Evolutionary conservation across 352 stramenopile genomes (phyloP), one percentile per base, ranked within the genome.

Genomic region (Globisporangium orthogonon): DNA sequence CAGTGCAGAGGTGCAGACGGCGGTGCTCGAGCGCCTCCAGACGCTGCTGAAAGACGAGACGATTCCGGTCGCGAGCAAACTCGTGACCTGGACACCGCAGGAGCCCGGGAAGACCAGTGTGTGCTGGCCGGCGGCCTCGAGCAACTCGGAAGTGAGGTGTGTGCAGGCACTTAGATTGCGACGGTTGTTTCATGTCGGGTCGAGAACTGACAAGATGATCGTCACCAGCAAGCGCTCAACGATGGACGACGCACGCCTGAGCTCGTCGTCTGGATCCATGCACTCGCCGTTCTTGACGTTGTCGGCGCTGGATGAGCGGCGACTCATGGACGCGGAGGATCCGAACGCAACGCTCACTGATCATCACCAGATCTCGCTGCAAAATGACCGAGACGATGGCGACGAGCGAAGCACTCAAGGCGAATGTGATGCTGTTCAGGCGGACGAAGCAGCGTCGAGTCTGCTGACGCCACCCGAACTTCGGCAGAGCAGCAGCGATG

Each of bases 61-160:
- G 17, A 54, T 65, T 11, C 52, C 51, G 15, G 15, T 58, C 3
- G 31, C 41, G 45, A 56, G 55, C 33, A 43, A 49, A 31, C 15
- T 44, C 29, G 46, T 31, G 37, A 44, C 29, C 7, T n/a, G 46
- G 0, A n/a, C 39, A 1, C 49, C 52, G 56, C 37, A 52, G n/a
- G 47, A 54, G 35, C 39, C 52, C 3, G 23, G 10, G 4, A 30
- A n/a, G 18, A 58, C 14, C 28, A 54, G 59, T 37, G 53, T 70
- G 17, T 76, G 64, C 39, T 73, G 68, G 65, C 61, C 68, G 1
- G 58, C 18, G 7, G 53, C 50, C 5, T 69, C 63, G 3, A 61
- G 61, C 47, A 30, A 68, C 56, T 37, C 63, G 55, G 37, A 43
- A 13, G 37, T 17, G 37, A 43, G 37, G 37, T 43, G 11, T 13